Percentiles rank a stretch among this genome's conserved stretches.
Evolutionary conservation across 1,284 basidiomycete genomes (phyloP).

Genomic region (Austroboletus novae-zelandiae): DNA sequence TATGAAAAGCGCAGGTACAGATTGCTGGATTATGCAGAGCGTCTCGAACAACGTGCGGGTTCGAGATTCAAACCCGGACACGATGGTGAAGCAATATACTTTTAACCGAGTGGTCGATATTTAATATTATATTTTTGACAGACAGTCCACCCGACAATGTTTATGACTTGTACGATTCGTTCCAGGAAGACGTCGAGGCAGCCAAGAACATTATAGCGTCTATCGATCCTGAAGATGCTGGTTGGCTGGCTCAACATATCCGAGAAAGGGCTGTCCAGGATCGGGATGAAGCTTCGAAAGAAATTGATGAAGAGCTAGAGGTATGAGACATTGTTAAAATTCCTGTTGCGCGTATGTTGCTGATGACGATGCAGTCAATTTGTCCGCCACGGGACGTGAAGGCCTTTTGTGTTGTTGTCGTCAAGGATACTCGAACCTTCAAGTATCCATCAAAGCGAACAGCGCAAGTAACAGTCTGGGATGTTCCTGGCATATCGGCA

Average conservation of each 20-base stretch:
- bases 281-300: slow-evolving; percentile 48
- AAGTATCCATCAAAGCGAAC: slow-evolving; percentile 52
- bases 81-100: slow-evolving; percentile 41
- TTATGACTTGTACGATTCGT: slow-evolving; percentile 62
- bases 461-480: slow-evolving; percentile 85
- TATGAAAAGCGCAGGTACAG: slow-evolving; percentile 50
- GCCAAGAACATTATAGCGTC: slow-evolving; percentile 42
- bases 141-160: slow-evolving; percentile 56
- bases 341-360: neutral
- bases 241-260: slow-evolving; percentile 63
- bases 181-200: slow-evolving; percentile 51
- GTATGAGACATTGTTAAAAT: slow-evolving; percentile 38
- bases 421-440: slow-evolving; percentile 64
- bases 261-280: slow-evolving; percentile 50
- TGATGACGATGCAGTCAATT: slow-evolving; percentile 41
- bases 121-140: slow-evolving; percentile 27
- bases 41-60: slow-evolving; percentile 54
- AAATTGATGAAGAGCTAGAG: slow-evolving; percentile 69
- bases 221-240: slow-evolving; percentile 48
- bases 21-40: slow-evolving; percentile 54
- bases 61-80: slow-evolving; percentile 37
- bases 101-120: neutral
- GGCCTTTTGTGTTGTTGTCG: slow-evolving; percentile 76
- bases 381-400: slow-evolving; percentile 81
- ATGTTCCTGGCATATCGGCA: slow-evolving; percentile 55